Base-by-base conservation (phyloP, 768 basidiomycete species). In the Kwoniella bestiolae region DNA sequence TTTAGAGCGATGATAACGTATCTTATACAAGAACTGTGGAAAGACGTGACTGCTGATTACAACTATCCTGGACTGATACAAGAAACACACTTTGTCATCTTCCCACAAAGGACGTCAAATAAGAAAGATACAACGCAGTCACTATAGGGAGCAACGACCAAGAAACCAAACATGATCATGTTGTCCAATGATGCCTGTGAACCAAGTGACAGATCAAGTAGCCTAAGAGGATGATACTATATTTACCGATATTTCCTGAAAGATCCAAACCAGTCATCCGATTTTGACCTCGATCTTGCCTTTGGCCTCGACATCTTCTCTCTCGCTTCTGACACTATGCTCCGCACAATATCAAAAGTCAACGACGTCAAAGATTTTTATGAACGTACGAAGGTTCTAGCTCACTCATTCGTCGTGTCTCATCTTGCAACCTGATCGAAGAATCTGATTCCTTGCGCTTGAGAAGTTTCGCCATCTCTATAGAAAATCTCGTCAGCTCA, bases 401-500 rank as follows among this genome's bases (percentile, higher is more conserved):
- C 64, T 55, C 29, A 59, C 64, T 65, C 57, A 65, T 41, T 8
- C 23, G 25, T 53, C 29, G 34, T 7, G 47, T 45, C 18, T 38
- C 57, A 3, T 35, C 29, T 11, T 47, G 50, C 3, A 65, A 26
- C 0, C 28, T 21, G 7, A 53, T 23, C 5, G 64, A 65, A 6
- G 64, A 65, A 18, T 52, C 50, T 8, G 64, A 45, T 3, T 7
- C 7, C 21, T 44, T 32, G 14, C n/a, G 64, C 9, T 45, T 6
- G 9, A 65, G 21, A 21, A 65, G 58, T 16, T 45, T 21, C 18
- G 46, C 64, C 23, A 65, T 64, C 29, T 55, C 63, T 64, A 38
- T 35, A 56, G 12, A n/a, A n/a, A n/a, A n/a, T n/a, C n/a, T n/a
- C n/a, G 11, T n/a, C 21, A 3, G 3, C 3, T 32, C 23, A 7